These are phyloP conservation scores for Albophoma yamanashiensis DNA, from an alignment of 2,329 filamentous ascomycete species.

Conservation along the genomic window DNA sequence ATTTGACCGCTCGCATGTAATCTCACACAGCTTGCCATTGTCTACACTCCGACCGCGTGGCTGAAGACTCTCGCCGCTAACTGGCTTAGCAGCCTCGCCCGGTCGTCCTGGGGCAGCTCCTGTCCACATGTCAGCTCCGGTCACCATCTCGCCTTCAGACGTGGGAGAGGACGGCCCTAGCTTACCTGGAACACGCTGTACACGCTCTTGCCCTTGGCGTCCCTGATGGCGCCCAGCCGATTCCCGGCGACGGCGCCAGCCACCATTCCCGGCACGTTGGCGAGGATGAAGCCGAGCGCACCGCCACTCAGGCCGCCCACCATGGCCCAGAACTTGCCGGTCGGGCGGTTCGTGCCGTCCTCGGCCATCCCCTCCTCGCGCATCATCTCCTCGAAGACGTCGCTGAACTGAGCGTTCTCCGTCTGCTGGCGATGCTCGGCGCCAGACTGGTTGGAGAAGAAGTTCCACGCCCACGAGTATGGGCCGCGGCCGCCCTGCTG, in stretches of 20 bases:
- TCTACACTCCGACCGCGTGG: constrained; percentile 50
- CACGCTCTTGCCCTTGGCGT: constrained; percentile 89
- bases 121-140: constrained; percentile 19
- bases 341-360: constrained; percentile 45
- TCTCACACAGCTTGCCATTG: not conserved
- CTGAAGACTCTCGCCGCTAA: constrained; percentile 81
- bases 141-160: no score
- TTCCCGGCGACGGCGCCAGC: constrained; percentile 91
- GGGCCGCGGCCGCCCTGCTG: constrained; percentile 30
- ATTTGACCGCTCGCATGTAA: not conserved
- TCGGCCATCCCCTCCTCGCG: constrained; percentile 76
- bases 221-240: constrained; percentile 76
- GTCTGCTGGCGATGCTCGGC: constrained; percentile 34
- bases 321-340: constrained; percentile 74
- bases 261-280: constrained; percentile 78
- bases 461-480: constrained; percentile 72
- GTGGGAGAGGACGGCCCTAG: not conserved
- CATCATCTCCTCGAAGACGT: constrained; percentile 85
- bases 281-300: constrained; percentile 88
- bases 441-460: constrained; percentile 31
- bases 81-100: constrained; percentile 70
- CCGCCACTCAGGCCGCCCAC: constrained; percentile 80
- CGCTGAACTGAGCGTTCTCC: constrained; percentile 75
- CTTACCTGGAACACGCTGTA: constrained; percentile 70
- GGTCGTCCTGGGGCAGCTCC: constrained; percentile 75